Conservation (phyloP, 352 stramenopile species). For the Phytophthora kernoviae region DNA sequence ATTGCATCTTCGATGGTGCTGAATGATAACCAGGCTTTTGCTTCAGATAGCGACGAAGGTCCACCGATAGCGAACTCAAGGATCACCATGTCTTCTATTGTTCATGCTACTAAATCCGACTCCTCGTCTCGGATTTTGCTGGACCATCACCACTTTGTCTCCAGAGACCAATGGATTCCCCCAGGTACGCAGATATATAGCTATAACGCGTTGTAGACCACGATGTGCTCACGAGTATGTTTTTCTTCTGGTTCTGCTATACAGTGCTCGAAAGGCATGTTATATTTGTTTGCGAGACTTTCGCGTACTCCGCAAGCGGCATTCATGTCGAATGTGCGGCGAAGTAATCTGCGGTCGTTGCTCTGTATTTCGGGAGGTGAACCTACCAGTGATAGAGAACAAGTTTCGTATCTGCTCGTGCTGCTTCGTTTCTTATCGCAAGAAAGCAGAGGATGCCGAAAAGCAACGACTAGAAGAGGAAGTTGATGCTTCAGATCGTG, state of each 20-base stretch:
- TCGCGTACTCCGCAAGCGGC: slow-evolving; percentile 67
- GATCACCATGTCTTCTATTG: slow-evolving; percentile 6
- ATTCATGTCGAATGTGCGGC: slow-evolving; percentile 84
- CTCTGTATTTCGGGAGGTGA: slow-evolving; percentile 71
- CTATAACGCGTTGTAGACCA: background rate
- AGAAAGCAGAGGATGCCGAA: slow-evolving; percentile 33
- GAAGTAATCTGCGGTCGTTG: slow-evolving; percentile 81
- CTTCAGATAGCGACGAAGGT: slow-evolving; percentile 20
- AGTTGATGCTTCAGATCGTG: slow-evolving; percentile 7
- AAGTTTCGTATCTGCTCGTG: slow-evolving; percentile 77
- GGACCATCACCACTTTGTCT: slow-evolving; percentile 69
- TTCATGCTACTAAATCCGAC: background rate
- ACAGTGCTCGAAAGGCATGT: slow-evolving; percentile 50
- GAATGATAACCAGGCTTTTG: slow-evolving; percentile 9
- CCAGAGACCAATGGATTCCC: slow-evolving; percentile 60
- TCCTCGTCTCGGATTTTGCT: slow-evolving; percentile 41
- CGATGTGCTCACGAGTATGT: background rate
- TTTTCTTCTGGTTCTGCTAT: background rate
- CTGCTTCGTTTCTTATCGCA: slow-evolving; percentile 71
- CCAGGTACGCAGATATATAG: slow-evolving; percentile 36
- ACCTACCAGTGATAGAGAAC: slow-evolving; percentile 60
- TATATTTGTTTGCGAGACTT: slow-evolving; percentile 78
- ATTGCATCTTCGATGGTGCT: slow-evolving; percentile 8
- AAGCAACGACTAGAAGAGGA: slow-evolving; percentile 19
- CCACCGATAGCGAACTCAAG: slow-evolving; percentile 1